phyloP scores from a whole-genome alignment of 306 rosid species.

The Sechiopsis laciniata region DNA sequence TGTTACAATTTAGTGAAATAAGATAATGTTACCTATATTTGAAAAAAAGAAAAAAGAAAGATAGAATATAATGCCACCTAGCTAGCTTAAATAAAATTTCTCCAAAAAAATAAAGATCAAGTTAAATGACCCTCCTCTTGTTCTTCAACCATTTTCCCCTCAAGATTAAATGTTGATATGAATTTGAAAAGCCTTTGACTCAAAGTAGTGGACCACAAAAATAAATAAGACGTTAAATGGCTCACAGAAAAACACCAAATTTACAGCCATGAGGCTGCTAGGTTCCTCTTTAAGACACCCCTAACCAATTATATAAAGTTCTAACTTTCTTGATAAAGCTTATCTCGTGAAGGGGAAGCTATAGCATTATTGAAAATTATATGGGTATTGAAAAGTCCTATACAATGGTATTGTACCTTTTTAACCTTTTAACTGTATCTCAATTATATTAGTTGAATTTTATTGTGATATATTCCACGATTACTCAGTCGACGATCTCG shows the following conservation, averaged over 20 bases:
- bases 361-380: neutral
- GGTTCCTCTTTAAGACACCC: neutral
- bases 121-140: neutral
- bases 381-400: neutral
- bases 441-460: too few species aligned
- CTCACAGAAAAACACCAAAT: neutral
- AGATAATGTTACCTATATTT: too few species aligned
- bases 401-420: too few species aligned
- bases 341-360: neutral
- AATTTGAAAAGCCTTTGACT: neutral
- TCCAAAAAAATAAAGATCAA: neutral
- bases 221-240: neutral
- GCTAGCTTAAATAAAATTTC: neutral
- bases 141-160: neutral
- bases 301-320: neutral
- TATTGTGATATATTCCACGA: too few species aligned
- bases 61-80: too few species aligned
- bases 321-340: neutral
- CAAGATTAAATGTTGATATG: slow-evolving; percentile 9
- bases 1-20: neutral
- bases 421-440: too few species aligned
- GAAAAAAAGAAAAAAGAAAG: too few species aligned
- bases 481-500: too few species aligned
- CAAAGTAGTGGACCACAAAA: neutral
- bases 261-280: neutral